Evolutionary conservation across 345 rosid genomes (phyloP).

Genomic region (Lepidium didymum): DNA sequence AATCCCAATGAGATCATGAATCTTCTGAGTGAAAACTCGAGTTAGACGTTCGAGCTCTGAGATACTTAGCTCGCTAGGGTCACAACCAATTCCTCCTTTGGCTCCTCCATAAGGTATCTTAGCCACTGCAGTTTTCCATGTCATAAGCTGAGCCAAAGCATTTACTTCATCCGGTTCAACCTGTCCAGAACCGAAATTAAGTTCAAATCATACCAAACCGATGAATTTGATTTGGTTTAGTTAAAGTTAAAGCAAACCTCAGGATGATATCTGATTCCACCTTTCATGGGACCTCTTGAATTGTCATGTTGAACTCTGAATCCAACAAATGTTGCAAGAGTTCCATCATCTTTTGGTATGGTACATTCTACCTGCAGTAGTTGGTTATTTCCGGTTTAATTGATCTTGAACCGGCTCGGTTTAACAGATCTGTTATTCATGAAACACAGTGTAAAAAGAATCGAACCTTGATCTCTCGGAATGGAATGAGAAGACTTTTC

Average conservation of each 20-base stretch:
- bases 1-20: constrained; percentile 82
- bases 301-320: constrained; percentile 95
- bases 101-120: constrained; percentile 97
- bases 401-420: neutral
- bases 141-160: constrained; percentile 94
- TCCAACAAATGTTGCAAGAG: constrained; percentile 82
- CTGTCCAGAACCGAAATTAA: constrained; percentile 23
- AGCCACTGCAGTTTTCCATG: constrained; percentile 98
- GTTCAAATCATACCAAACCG: neutral
- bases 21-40: constrained; percentile 91
- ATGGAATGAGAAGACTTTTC: constrained; percentile 79
- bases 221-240: neutral
- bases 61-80: constrained; percentile 55
- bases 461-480: constrained; percentile 82
- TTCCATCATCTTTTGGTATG: constrained; percentile 89
- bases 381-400: neutral
- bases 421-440: neutral
- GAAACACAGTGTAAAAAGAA: neutral
- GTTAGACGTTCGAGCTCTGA: constrained; percentile 87
- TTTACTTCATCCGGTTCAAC: constrained; percentile 97
- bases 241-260: constrained; percentile 42
- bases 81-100: constrained; percentile 95
- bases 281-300: constrained; percentile 99
- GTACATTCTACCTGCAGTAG: constrained; percentile 80
- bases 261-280: constrained; percentile 97